phyloP scores from a whole-genome alignment of 768 basidiomycete species.

The Amanita molliuscula region DNA sequence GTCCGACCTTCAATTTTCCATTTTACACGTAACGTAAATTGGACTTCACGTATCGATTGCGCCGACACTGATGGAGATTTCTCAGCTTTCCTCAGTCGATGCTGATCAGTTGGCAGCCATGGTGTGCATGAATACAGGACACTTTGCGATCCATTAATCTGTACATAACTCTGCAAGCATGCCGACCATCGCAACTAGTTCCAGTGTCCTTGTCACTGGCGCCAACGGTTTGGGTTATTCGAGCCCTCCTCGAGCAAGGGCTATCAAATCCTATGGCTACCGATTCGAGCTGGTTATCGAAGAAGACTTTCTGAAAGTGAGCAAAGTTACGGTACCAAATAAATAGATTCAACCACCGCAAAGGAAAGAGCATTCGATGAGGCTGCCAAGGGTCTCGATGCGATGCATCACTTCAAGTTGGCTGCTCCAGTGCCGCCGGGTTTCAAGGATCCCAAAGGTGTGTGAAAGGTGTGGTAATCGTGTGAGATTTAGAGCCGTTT shows the following conservation, averaged over 20 bases:
- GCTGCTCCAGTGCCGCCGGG: slow-evolving; percentile 50
- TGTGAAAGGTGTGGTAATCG: neutral
- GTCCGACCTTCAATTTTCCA: no score
- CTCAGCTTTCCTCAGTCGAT: no score
- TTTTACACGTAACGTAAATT: no score
- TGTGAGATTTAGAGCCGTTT: no score
- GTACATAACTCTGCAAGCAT: no score
- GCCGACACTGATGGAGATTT: no score
- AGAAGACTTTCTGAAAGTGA: slow-evolving; percentile 44
- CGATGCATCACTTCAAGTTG: slow-evolving; percentile 55
- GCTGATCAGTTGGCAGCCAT: no score
- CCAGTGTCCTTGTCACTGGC: slow-evolving; percentile 22
- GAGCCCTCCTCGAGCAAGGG: slow-evolving; percentile 48
- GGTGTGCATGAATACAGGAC: no score
- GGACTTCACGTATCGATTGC: no score
- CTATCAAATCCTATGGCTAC: slow-evolving; percentile 45
- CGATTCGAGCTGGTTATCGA: slow-evolving; percentile 61
- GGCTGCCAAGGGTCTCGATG: slow-evolving; percentile 67
- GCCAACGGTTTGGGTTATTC: slow-evolving; percentile 38
- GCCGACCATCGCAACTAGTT: slow-evolving; percentile 19
- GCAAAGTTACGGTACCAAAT: neutral
- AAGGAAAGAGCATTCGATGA: slow-evolving; percentile 69
- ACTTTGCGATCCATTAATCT: no score
- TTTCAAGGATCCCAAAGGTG: slow-evolving; percentile 30
- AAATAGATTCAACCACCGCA: neutral